Conservation (phyloP, 2,329 filamentous ascomycete genomes). For the Colletotrichum cuscutae region DNA sequence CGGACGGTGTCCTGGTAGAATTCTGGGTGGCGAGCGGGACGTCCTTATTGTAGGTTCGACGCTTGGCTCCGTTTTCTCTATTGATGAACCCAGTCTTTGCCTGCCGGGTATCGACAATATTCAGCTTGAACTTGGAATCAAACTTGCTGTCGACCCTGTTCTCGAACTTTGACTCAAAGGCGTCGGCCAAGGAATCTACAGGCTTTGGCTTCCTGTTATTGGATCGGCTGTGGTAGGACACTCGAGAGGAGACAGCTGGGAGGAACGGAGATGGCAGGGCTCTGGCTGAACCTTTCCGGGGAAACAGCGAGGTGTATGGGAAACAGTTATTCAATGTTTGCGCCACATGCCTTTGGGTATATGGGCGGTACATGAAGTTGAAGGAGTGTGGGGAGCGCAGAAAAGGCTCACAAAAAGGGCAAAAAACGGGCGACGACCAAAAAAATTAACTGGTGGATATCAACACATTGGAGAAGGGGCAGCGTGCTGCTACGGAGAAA, state of each 20-base stretch:
- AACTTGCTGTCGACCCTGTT: background rate
- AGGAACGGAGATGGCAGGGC: background rate
- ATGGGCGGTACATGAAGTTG: constrained; percentile 17
- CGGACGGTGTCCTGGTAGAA: background rate
- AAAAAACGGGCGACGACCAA: background rate
- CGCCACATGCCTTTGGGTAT: background rate
- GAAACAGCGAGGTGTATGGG: background rate
- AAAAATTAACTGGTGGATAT: constrained; percentile 28
- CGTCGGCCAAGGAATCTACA: background rate
- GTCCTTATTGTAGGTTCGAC: background rate
- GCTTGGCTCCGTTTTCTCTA: background rate
- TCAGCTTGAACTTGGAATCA: too few species aligned
- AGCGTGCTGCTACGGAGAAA: background rate
- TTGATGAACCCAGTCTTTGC: background rate
- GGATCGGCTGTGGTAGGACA: background rate
- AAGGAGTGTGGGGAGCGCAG: constrained; percentile 26
- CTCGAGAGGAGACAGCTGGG: background rate
- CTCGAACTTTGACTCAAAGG: background rate
- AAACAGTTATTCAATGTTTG: background rate
- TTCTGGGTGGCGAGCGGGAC: background rate
- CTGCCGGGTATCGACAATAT: background rate
- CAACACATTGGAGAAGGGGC: constrained; percentile 24
- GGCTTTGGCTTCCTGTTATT: background rate
- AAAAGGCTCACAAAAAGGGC: constrained; percentile 3
- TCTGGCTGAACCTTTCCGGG: background rate